Evolutionary conservation across 192 early-diverging fungal genomes (phyloP), one percentile per base, ranked within the genome.

Genomic region (Linnemannia elongata): DNA sequence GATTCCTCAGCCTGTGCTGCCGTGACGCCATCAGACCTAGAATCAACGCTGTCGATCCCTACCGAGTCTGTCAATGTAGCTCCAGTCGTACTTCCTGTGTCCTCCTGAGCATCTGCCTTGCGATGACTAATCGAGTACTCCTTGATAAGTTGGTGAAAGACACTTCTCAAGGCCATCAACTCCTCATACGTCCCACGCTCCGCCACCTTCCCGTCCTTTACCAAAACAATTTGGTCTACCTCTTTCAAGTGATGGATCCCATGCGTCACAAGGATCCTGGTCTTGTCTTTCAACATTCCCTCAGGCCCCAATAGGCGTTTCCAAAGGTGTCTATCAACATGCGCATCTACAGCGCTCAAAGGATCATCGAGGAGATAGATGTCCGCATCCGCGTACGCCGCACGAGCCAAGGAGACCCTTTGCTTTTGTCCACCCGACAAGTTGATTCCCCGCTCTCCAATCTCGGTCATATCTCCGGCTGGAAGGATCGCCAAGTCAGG

Each of bases 361-460:
- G 96, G 96, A 71, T 98, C 97, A 76, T 98, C 97, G 4, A 98
- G 78, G 1, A 98, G 85, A 12, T 95, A 92, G 72, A 97, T 94
- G 45, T 97, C 96, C 12, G 94, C 89, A 75, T 94, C 90, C 18
- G 85, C 90, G 88, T 99, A 97, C 0, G 96, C 88, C 1, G 95
- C 89, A 9, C 98, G 91, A 0, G 97, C 97, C 27, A 98, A 78
- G 45, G 95, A 94, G 75, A 98, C 90, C 1, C 97, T 90, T 63
- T 96, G 95, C 74, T 96, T 96, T 90, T 99, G 98, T 1, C 97
- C 97, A n/a, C 96, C 95, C 4, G 87, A 93, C 0, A 96, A 81
- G 18, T 91, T 93, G 38, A 91, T 91, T 1, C 94, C 94, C 27
- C 92, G 87, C 75, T 96, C 94, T 39, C 93, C 95, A 90, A 94